Evolutionary conservation across 2,329 filamentous ascomycete species (phyloP), one percentile per base, ranked within the genome.

Genomic region (Macrophomina tecta): DNA sequence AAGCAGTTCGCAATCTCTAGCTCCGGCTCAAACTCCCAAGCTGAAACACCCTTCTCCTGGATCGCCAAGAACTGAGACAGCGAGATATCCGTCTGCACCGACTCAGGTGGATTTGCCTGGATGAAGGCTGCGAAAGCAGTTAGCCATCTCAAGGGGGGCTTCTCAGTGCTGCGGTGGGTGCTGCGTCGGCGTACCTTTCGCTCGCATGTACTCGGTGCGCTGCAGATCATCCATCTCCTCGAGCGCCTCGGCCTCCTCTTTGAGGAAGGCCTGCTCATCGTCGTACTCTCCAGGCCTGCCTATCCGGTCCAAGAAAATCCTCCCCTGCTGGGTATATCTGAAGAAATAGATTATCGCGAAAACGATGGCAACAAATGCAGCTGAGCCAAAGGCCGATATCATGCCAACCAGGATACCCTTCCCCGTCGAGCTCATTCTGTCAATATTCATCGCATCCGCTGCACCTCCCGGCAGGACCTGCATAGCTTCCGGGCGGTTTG

Each of bases 11-110:
- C 95, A 72, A 98, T 97, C 80, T 99, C 95, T 42, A 98, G 83
- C 79, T 99, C 95, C n/a, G 95, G 95, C 79, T 98, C 95, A 75
- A 99, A 99, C 79, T 99, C 95, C 95, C 95, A 99, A 6, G 95
- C 95, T 5, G 95, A 97, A n/a, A 99, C 94, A 61, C 95, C 95
- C 80, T 99, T 99, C 82, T 99, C 95, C 82, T 99, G 95, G 71
- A 99, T 99, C 49, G 95, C 95, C 68, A 99, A 86, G 78, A 97
- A 98, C 78, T 99, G 95, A 42, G 95, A 98, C 70, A 99, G 83
- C 28, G 95, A 98, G 70, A 99, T 99, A 77, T 99, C 95, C 72
- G 95, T 98, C 75, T 95, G 93, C 67, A 94, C 83, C 7, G 95
- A 98, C 79, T 99, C 95, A 70, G 95, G 93, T 3, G 94, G 95